Evolutionary conservation across 1,139 yeast genomes (phyloP), one percentile per base, ranked within the genome.

Genomic region (Suhomyces coccinellae): DNA sequence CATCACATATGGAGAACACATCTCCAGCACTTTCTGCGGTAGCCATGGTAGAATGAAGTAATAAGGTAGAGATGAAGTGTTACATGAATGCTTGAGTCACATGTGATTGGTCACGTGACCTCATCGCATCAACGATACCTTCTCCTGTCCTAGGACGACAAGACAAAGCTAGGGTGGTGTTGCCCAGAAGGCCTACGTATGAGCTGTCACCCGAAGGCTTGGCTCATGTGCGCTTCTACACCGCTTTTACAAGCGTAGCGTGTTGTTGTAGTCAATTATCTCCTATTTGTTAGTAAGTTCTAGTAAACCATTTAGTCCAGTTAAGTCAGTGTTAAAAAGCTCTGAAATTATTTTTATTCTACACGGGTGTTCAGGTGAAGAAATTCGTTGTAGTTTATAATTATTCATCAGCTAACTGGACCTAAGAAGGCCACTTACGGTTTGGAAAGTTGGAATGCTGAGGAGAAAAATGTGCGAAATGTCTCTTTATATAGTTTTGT

Each of bases 321-420:
- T 22, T 34, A 44, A 34, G 17, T 79, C 85, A 80, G 85, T 75
- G 83, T 80, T 80, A 80, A 80, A 80, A 80, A 80, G 85, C 85
- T 80, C 85, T 79, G 83, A 71, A 69, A 74, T 69, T 69, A 60
- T 64, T 69, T 49, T 75, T 62, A 64, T 57, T 77, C 82, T 73
- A 75, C 83, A 78, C 68, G 75, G 69, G 57, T 55, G 52, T 75
- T 80, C 85, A 78, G 85, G 71, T 78, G 85, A 80, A 80, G 85
- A 80, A 80, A 80, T 80, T 80, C 85, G 74, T 71, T 66, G 74
- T 68, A 58, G 62, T 65, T 57, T 59, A 61, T 61, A 59, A 61
- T 65, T 59, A 62, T 69, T 71, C 77, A 71, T 69, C 74, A 66
- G 63, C 42, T 43, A 46, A 44, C 49, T 36, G 35, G 44, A 39